Percentiles rank a stretch among this genome's conserved stretches.
Conservation (phyloP, 2,329 filamentous ascomycete genomes). For the Sclerotiophoma versabilis region DNA sequence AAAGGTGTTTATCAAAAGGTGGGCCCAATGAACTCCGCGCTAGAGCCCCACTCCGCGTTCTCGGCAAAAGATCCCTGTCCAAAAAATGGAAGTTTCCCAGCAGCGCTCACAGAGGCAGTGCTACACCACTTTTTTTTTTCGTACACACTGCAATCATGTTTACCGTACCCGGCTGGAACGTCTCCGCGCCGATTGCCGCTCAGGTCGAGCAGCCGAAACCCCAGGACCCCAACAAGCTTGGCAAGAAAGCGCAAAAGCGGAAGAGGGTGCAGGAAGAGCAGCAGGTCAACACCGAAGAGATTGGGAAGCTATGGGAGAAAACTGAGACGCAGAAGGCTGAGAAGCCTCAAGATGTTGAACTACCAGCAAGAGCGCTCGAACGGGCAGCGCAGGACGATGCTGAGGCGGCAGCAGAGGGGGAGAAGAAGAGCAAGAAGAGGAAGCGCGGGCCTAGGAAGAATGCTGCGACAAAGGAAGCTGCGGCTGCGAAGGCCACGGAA, state of each 20-base stretch:
- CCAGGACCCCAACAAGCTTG: slow-evolving; percentile 48
- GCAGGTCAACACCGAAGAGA: slow-evolving; percentile 74
- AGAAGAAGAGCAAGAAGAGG: slow-evolving; percentile 47
- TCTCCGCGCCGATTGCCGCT: slow-evolving; percentile 76
- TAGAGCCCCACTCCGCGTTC: slow-evolving; percentile 10
- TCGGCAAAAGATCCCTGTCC: slow-evolving; percentile 13
- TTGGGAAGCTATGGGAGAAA: slow-evolving; percentile 52
- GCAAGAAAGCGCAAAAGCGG: slow-evolving; percentile 65
- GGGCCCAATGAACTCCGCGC: too few species aligned
- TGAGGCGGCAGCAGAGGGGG: slow-evolving; percentile 35
- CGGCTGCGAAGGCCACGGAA: slow-evolving; percentile 27
- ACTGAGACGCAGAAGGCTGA: slow-evolving; percentile 59
- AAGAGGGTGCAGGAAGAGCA: slow-evolving; percentile 73
- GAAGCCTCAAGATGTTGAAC: slow-evolving; percentile 15
- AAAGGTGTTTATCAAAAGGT: too few species aligned
- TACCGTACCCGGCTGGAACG: slow-evolving; percentile 89
- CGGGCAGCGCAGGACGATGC: slow-evolving; percentile 55
- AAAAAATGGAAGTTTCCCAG: slow-evolving; percentile 9
- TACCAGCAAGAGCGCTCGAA: slow-evolving; percentile 54
- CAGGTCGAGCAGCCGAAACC: slow-evolving; percentile 62
- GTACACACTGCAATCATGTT: slow-evolving; percentile 69
- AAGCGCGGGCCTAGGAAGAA: slow-evolving; percentile 35
- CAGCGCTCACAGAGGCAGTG: not conserved
- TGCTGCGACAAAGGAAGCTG: slow-evolving; percentile 34
- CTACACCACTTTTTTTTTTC: not conserved